A percentile compares a stretch with the other conserved stretches of the same genome.
phyloP scores from a whole-genome alignment of 805 yeast species.

The Metschnikowia corniflorae region DNA sequence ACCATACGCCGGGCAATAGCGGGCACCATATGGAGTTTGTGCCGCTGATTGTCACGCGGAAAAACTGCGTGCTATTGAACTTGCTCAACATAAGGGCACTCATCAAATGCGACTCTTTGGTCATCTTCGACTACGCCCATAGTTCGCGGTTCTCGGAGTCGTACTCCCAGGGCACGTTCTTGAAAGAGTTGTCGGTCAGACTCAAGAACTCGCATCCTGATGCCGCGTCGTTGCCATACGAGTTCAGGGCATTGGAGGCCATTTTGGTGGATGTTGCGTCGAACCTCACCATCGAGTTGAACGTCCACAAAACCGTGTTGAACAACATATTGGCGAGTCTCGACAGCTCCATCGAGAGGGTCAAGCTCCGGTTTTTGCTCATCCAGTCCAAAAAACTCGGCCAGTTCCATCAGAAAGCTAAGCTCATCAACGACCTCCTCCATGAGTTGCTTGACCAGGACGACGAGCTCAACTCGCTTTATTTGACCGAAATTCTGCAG shows the following conservation, averaged over 20 bases:
- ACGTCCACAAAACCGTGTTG: constrained; percentile 73
- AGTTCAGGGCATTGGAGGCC: constrained; percentile 85
- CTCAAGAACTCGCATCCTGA: constrained; percentile 30
- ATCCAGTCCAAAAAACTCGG: constrained; percentile 82
- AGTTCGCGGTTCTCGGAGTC: constrained; percentile 36
- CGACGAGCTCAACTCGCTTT: constrained; percentile 78
- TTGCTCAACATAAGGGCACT: constrained; percentile 50
- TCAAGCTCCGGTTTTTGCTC: constrained; percentile 70
- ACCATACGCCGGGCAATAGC: constrained; percentile 11
- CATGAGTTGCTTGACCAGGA: constrained; percentile 86
- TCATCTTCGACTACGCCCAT: constrained; percentile 38
- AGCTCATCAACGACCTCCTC: constrained; percentile 74
- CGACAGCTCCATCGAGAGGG: constrained; percentile 78
- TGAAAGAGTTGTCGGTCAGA: constrained; percentile 39
- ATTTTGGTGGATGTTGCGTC: constrained; percentile 76
- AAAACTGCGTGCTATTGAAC: constrained; percentile 45
- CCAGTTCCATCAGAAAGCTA: constrained; percentile 80
- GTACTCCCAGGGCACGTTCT: constrained; percentile 40
- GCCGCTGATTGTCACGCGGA: constrained; percentile 51
- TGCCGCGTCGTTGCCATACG: constrained; percentile 60
- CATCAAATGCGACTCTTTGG: constrained; percentile 49
- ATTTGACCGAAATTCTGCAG: constrained; percentile 58
- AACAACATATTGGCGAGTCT: constrained; percentile 70
- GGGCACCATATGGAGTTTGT: constrained; percentile 45
- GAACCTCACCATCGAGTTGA: constrained; percentile 81